These are phyloP conservation scores for Melastoma malabathricum DNA, from an alignment of 345 rosid genomes.

Conservation along the genomic window DNA sequence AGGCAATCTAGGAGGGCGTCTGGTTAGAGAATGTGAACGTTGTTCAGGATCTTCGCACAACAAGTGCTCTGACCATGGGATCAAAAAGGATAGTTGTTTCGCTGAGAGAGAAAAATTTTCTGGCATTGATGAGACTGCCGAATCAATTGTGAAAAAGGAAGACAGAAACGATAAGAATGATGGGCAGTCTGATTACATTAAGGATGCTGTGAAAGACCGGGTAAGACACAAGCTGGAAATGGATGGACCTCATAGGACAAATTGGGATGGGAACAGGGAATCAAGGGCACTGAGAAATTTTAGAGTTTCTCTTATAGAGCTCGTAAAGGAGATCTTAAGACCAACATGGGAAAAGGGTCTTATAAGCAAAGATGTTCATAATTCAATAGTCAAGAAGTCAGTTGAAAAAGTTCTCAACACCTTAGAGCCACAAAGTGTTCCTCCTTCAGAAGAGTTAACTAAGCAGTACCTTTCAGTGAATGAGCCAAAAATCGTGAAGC, in stretches of 20 bases:
- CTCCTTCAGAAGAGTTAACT: constrained; percentile 29
- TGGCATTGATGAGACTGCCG: constrained; percentile 29
- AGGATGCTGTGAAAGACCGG: constrained; percentile 26
- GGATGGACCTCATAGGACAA: constrained; percentile 33
- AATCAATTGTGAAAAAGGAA: constrained; percentile 33
- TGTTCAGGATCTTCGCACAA: constrained; percentile 27
- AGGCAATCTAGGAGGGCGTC: constrained; percentile 19
- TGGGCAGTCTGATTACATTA: constrained; percentile 20
- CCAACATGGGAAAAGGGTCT: constrained; percentile 82
- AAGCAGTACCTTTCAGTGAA: constrained; percentile 51
- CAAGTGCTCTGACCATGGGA: constrained; percentile 21
- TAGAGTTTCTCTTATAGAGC: constrained; percentile 49
- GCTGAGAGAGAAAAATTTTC: constrained; percentile 20
- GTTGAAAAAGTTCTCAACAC: constrained; percentile 57
- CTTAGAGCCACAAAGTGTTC: constrained; percentile 49
- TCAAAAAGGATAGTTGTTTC: constrained; percentile 17
- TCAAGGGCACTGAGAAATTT: constrained; percentile 46
- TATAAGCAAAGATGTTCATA: constrained; percentile 73
- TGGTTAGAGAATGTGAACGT: constrained; percentile 20
- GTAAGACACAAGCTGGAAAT: constrained; percentile 17
- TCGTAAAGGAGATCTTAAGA: constrained; percentile 54
- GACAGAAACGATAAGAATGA: constrained; percentile 23
- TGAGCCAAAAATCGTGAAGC: constrained; percentile 51
- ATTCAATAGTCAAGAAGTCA: constrained; percentile 58
- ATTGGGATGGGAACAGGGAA: constrained; percentile 28